Evolutionary conservation across 306 rosid genomes (phyloP), one percentile per base, ranked within the genome.

Genomic region (Prunus padus): DNA sequence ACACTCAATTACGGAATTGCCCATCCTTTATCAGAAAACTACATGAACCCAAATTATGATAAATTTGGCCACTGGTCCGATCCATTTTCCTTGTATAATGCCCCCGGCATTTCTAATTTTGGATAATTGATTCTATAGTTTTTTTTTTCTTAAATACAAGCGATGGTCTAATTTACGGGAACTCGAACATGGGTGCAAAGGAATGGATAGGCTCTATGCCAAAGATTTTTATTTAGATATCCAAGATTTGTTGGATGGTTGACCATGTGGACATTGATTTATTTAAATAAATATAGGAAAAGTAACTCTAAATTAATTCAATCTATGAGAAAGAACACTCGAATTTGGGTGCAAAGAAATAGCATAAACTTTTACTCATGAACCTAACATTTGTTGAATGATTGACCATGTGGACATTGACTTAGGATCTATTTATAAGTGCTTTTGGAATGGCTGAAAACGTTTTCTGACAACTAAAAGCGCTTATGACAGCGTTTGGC

Each of bases 1-100:
- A 42, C 61, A 5, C 4, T 47, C 45, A 75, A 28, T 57, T 51
- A 77, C 89, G 10, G 0, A 59, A 74, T 70, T 51, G n/a, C 23
- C 79, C 81, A 14, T 55, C 11, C 15, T 19, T 59, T 64, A 22
- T 33, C 52, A 14, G 8, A 16, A 30, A 46, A 57, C 61, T 5
- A 9, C 13, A 3, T 1, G 14, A 55, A 20, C 61, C 10, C 10
- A 3, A 3, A 20, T 4, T 55, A 20, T 20, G 2, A 40, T 65
- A 65, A 22, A 51, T 52, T 66, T 40, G 57, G 26, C 47, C 0
- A 5, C 30, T 4, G 50, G 61, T 49, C 50, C 4, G 31, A 1
- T 22, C 14, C 2, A 5, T 28, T 65, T 25, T 25, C 31, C 18
- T 5, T 12, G 40, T 56, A 11, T 55, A 76, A 67, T 76, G 59